Percentiles rank a stretch among this genome's conserved stretches.
phyloP scores from a whole-genome alignment of 2,329 filamentous ascomycete species.

The Fusarium coffeatum region DNA sequence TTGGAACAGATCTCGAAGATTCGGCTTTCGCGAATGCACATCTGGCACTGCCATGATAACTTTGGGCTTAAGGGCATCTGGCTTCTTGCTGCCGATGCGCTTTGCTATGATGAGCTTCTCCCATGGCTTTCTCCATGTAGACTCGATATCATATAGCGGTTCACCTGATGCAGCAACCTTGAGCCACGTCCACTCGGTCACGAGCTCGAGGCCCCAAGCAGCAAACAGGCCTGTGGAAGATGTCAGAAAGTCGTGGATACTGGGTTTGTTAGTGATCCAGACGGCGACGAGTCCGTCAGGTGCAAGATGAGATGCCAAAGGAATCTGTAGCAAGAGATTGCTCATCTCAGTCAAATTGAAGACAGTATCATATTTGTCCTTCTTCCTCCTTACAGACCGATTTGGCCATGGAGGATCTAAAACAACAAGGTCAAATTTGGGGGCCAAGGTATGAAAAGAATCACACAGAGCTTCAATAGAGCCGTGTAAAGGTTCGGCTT shows the following conservation, averaged over 20 bases:
- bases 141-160: constrained; percentile 70
- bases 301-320: constrained; percentile 66
- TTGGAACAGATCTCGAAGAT: constrained; percentile 70
- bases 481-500: constrained; percentile 61
- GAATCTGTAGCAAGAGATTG: constrained; percentile 64
- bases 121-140: constrained; percentile 78
- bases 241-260: constrained; percentile 66
- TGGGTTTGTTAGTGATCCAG: constrained; percentile 81
- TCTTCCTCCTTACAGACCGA: constrained; percentile 74
- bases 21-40: constrained; percentile 82
- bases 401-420: constrained; percentile 88
- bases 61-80: constrained; percentile 53
- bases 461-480: constrained; percentile 57
- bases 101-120: constrained; percentile 76
- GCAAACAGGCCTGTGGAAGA: constrained; percentile 69
- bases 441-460: constrained; percentile 57
- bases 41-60: constrained; percentile 79
- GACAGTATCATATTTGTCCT: constrained; percentile 61
- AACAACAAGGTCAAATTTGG: constrained; percentile 74
- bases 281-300: constrained; percentile 71
- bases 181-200: constrained; percentile 82
- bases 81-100: constrained; percentile 49
- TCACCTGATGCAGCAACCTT: constrained; percentile 76
- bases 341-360: constrained; percentile 60
- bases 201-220: constrained; percentile 72